These are phyloP conservation scores for Alisma plantagoaquatica DNA, from an alignment of 106 monocot genomes.

Conservation along the genomic window DNA sequence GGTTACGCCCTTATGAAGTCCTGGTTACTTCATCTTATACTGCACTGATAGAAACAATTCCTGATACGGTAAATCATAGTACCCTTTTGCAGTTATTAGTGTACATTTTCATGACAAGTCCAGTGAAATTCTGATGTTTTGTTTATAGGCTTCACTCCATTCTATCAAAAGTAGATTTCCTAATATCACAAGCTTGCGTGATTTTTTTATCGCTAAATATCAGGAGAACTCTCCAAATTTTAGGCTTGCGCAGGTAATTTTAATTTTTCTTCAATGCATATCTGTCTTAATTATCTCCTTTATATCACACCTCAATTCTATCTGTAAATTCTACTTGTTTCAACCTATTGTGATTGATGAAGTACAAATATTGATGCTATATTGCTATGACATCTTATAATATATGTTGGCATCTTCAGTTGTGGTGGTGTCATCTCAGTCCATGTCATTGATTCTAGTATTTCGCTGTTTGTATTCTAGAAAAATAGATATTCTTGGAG, in stretches of 20 bases:
- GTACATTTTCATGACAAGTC: too few relatives aligned
- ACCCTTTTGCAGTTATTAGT: too few relatives aligned
- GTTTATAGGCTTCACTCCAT: slow-evolving; percentile 94
- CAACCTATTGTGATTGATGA: neutral
- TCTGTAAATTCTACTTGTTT: neutral
- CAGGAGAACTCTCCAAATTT: slow-evolving; percentile 73
- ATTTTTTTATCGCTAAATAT: slow-evolving; percentile 91
- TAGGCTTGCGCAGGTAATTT: slow-evolving; percentile 83
- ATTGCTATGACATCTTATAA: too few relatives aligned
- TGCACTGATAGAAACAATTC: slow-evolving; percentile 97
- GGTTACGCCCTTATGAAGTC: slow-evolving; percentile 98
- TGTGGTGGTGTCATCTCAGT: too few relatives aligned
- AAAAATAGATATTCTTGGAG: too few relatives aligned
- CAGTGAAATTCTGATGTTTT: too few relatives aligned
- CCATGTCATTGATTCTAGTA: too few relatives aligned
- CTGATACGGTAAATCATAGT: slow-evolving; percentile 68
- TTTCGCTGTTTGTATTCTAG: too few relatives aligned
- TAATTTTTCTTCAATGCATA: neutral
- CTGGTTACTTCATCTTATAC: slow-evolving; percentile 98
- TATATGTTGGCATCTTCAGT: too few relatives aligned
- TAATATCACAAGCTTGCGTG: slow-evolving; percentile 81
- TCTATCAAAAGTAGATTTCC: slow-evolving; percentile 93
- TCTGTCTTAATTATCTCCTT: too few relatives aligned
- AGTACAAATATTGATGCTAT: too few relatives aligned
- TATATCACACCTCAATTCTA: too few relatives aligned